Evolutionary conservation across 164 flowering plant species (phyloP), one percentile per base, ranked within the genome.

Genomic region (Piper longum): DNA sequence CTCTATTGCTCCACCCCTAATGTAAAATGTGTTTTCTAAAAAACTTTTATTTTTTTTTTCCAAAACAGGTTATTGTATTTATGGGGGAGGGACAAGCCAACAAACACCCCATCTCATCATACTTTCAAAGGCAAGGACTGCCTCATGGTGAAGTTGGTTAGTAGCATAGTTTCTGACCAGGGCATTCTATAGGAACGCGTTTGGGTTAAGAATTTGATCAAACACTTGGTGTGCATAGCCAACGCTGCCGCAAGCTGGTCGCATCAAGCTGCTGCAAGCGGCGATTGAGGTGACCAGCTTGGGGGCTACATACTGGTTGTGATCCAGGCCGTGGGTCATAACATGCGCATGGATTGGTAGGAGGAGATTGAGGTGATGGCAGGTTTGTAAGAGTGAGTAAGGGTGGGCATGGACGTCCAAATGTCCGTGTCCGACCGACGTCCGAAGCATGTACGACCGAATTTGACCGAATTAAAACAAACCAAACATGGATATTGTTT

Each of bases 131-230:
- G 81, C 57, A 61, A 61, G 8, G 16, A 87, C 14, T 0, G 78
- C 82, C 17, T 78, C 77, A 19, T 59, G 41, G 67, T 71, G 65
- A 13, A 58, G 64, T 26, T 70, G 81, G 56, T 75, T 81, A 16
- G 74, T 76, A 1, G 76, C 63, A 55, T 80, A 85, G 64, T 82
- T 90, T 69, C 78, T 82, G 44, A 80, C 69, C 77, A 87, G 76
- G 8, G 85, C 75, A 60, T 83, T 85, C 76, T 80, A 87, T 3
- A 74, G 70, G 2, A 77, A 54, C 1, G 71, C 70, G 64, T 76
- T 76, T 58, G 80, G 83, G 61, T 75, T 59, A 0, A 70, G 71
- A 65, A 81, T 77, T 78, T 57, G 74, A 64, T 82, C 81, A 68
- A 87, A 81, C 73, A 83, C 5, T 36, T 70, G 55, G 64, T 76